A percentile compares a stretch with the other conserved stretches of the same genome.
These are phyloP conservation scores for Cladosporium sp. DNA, from an alignment of 2,329 filamentous ascomycete species.

Conservation along the genomic window DNA sequence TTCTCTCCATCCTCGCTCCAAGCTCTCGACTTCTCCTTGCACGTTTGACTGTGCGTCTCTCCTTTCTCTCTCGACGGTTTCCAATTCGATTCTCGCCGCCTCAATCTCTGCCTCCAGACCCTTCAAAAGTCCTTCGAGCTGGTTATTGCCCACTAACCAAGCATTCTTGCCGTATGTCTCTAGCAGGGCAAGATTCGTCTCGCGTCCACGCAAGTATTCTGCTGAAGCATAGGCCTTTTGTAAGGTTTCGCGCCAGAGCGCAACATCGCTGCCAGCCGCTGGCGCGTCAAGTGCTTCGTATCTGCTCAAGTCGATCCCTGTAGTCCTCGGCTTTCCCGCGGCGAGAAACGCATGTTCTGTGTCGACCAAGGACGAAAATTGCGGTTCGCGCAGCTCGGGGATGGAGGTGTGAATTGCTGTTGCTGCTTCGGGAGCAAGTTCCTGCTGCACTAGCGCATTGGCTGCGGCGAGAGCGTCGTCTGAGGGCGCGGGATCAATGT, in stretches of 20 bases:
- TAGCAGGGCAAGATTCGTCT: constrained; percentile 66
- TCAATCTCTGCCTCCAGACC: constrained; percentile 71
- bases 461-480: constrained; percentile 61
- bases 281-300: constrained; percentile 74
- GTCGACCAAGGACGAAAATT: constrained; percentile 63
- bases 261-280: constrained; percentile 36
- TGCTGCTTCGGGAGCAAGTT: constrained; percentile 52
- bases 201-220: constrained; percentile 53
- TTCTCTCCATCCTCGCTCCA: constrained; percentile 75
- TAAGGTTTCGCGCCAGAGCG: constrained; percentile 49
- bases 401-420: constrained; percentile 56
- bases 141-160: constrained; percentile 82
- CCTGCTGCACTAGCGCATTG: constrained; percentile 63
- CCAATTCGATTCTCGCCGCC: constrained; percentile 62
- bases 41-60: constrained; percentile 67
- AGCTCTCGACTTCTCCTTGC: constrained; percentile 64
- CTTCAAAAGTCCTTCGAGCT: constrained; percentile 68
- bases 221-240: constrained; percentile 55
- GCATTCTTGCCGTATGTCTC: constrained; percentile 82
- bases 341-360: constrained; percentile 66
- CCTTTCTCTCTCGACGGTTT: constrained; percentile 67
- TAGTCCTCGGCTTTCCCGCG: constrained; percentile 41
- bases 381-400: constrained; percentile 48
- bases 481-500: constrained; percentile 74
- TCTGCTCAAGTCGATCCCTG: constrained; percentile 68